Evolutionary conservation across 352 stramenopile species (phyloP).

Genomic region (Ophiocytium majus): DNA sequence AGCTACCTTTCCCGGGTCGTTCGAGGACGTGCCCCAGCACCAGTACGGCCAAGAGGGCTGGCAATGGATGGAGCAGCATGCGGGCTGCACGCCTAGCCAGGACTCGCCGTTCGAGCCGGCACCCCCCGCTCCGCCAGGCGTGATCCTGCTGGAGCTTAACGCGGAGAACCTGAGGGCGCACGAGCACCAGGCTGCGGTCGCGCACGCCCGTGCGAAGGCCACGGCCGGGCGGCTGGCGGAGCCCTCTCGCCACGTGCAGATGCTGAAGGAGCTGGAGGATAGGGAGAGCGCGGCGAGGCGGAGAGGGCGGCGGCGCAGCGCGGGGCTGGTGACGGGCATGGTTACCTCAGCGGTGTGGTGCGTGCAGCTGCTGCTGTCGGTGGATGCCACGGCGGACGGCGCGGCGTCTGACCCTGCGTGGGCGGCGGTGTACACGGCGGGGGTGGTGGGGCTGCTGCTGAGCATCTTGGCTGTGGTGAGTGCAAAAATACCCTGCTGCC

Average conservation of each 20-base stretch:
- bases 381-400: not conserved
- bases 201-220: not conserved
- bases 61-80: not conserved
- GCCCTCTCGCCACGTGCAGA: not conserved
- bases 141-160: not conserved
- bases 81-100: not conserved
- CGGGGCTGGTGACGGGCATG: not conserved
- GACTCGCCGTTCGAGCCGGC: constrained; percentile 16
- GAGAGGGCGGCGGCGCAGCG: not conserved
- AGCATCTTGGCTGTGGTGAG: not conserved
- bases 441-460: not conserved
- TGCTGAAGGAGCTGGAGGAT: not conserved
- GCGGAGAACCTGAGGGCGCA: constrained; percentile 11
- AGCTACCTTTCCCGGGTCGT: not conserved
- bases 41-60: constrained; percentile 6
- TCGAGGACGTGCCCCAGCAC: not conserved
- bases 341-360: not conserved
- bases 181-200: not conserved
- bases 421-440: not conserved
- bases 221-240: not conserved
- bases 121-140: not conserved
- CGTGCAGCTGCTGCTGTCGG: constrained; percentile 3
- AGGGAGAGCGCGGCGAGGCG: not conserved
- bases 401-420: not conserved
- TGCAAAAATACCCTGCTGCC: not conserved